Conservation (phyloP, 108 stramenopile genomes). For the Seminavis robusta region DNA sequence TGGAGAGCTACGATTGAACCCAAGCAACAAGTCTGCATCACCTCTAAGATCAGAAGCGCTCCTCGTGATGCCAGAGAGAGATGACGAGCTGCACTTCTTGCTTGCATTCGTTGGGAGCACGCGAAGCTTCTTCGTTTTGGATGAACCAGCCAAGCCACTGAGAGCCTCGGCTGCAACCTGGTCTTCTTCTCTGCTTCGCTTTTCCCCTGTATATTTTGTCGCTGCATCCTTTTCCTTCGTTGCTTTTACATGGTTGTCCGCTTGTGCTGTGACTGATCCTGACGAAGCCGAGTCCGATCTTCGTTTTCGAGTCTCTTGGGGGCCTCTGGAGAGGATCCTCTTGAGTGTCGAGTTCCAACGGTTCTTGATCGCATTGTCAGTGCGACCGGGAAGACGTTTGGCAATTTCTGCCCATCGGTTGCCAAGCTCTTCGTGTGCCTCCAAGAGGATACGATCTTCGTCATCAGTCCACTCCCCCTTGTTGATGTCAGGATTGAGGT, state of each 20-base stretch:
- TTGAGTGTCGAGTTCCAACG: slow-evolving; percentile 93
- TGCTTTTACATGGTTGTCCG: not conserved
- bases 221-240: slow-evolving; percentile 14
- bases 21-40: slow-evolving; percentile 45
- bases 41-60: slow-evolving; percentile 5
- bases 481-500: slow-evolving; percentile 94
- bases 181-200: slow-evolving; percentile 1
- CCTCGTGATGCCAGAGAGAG: not conserved
- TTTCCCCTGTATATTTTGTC: slow-evolving; percentile 4
- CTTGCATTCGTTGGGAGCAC: not conserved
- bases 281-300: not conserved
- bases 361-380: slow-evolving; percentile 99
- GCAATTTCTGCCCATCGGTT: slow-evolving; percentile 97
- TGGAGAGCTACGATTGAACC: slow-evolving; percentile 39
- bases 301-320: not conserved
- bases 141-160: slow-evolving; percentile 12
- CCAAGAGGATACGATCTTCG: slow-evolving; percentile 83
- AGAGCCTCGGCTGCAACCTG: slow-evolving; percentile 34
- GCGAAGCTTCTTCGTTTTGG: not conserved
- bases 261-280: not conserved
- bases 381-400: slow-evolving; percentile 88
- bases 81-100: not conserved
- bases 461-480: slow-evolving; percentile 92
- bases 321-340: slow-evolving; percentile 35
- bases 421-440: slow-evolving; percentile 74